Evolutionary conservation across 2,329 filamentous ascomycete genomes (phyloP).

Genomic region (Nothopassalora personata): DNA sequence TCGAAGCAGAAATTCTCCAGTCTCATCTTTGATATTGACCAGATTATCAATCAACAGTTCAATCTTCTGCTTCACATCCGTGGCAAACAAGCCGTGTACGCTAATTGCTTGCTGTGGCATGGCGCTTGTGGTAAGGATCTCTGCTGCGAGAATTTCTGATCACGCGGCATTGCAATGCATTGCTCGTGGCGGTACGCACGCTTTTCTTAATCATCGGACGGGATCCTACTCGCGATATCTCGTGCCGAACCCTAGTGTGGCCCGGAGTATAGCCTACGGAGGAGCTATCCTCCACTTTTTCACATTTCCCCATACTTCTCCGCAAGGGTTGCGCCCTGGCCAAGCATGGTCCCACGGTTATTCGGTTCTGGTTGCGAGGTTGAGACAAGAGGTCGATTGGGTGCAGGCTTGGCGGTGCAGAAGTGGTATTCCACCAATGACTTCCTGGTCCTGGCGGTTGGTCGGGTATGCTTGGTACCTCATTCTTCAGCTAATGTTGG

Average conservation of each 20-base stretch:
- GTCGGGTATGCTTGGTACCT: not conserved
- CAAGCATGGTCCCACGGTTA: not conserved
- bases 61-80: constrained; percentile 52
- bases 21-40: constrained; percentile 70
- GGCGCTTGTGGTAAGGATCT: constrained; percentile 17
- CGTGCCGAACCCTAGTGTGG: not conserved
- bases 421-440: constrained; percentile 13
- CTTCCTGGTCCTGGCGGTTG: not conserved
- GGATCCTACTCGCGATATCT: constrained; percentile 5
- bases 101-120: constrained; percentile 34
- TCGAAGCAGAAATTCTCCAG: constrained; percentile 66
- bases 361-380: constrained; percentile 6
- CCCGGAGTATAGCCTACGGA: not conserved
- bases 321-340: not conserved
- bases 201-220: constrained; percentile 2
- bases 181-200: not conserved
- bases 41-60: constrained; percentile 65
- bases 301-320: constrained; percentile 8
- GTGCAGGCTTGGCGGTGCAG: not conserved
- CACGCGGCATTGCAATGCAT: not conserved
- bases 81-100: constrained; percentile 37
- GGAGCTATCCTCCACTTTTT: not conserved
- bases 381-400: not conserved
- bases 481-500: constrained; percentile 2
- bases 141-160: constrained; percentile 1